Percentiles rank a stretch among this genome's conserved stretches.
Evolutionary conservation across 495 filamentous ascomycete species (phyloP).

Genomic region (Neurospora africana): DNA sequence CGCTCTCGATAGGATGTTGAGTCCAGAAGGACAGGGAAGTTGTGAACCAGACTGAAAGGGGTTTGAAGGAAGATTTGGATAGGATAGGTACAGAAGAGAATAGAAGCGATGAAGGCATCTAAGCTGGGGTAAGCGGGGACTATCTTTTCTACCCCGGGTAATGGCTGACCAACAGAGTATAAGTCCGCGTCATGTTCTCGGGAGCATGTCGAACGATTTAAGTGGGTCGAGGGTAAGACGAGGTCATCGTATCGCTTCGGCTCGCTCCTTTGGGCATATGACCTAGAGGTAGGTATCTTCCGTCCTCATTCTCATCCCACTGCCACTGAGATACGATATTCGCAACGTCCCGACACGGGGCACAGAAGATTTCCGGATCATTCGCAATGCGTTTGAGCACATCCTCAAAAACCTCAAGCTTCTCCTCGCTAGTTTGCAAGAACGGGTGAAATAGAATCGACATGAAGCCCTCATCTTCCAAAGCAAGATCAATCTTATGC

Average conservation of each 20-base stretch:
- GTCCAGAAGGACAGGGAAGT: not conserved
- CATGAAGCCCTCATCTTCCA: constrained; percentile 11
- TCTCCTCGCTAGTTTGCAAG: constrained; percentile 17
- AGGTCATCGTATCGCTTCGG: not conserved
- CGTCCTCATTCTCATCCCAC: constrained; percentile 1
- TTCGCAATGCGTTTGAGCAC: constrained; percentile 11
- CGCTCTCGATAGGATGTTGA: not conserved
- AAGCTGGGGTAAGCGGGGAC: not conserved
- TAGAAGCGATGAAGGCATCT: not conserved
- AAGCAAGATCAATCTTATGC: constrained; percentile 15
- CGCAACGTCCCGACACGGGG: constrained; percentile 18
- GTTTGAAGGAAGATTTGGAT: not conserved
- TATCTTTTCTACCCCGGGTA: not conserved
- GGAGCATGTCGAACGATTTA: not conserved
- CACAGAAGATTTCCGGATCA: constrained; percentile 19
- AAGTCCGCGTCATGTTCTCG: not conserved
- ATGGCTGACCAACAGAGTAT: not conserved
- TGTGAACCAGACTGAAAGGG: not conserved
- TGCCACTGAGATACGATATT: constrained; percentile 9
- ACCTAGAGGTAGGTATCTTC: not conserved
- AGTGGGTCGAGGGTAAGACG: not conserved
- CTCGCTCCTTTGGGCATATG: not conserved
- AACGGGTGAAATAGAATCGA: constrained; percentile 27
- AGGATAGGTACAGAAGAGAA: not conserved
- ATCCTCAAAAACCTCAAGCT: constrained; percentile 15